Evolutionary conservation across 2,329 filamentous ascomycete genomes (phyloP).

Genomic region (Stemphylium lycopersici): DNA sequence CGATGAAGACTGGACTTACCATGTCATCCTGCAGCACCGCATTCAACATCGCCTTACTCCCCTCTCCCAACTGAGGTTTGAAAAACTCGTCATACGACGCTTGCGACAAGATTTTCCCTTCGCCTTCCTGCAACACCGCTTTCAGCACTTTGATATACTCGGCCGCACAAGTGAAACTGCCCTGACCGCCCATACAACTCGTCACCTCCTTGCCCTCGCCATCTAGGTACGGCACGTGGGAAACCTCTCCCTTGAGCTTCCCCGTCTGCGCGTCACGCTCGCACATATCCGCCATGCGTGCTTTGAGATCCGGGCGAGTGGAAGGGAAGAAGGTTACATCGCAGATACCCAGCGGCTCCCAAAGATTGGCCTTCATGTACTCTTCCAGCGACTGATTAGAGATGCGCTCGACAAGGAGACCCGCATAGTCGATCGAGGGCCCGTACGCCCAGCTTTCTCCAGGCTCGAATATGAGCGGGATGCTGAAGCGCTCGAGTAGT

Average conservation of each 20-base stretch:
- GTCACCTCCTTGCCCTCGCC: slow-evolving; percentile 20
- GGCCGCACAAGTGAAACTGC: slow-evolving; percentile 24
- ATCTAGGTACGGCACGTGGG: slow-evolving; percentile 21
- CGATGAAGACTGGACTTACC: slow-evolving; percentile 3
- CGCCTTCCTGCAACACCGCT: slow-evolving; percentile 34
- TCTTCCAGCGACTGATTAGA: slow-evolving; percentile 60
- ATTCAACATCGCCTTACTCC: slow-evolving; percentile 18
- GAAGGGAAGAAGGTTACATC: slow-evolving; percentile 62
- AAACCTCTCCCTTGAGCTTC: slow-evolving; percentile 13
- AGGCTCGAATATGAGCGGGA: slow-evolving; percentile 48
- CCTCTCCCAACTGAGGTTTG: slow-evolving; percentile 35
- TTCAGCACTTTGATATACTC: slow-evolving; percentile 43
- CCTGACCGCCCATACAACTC: slow-evolving; percentile 38
- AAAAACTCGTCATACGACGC: slow-evolving; percentile 39
- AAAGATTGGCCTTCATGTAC: slow-evolving; percentile 63
- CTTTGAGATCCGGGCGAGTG: slow-evolving; percentile 29
- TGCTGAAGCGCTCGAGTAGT: slow-evolving; percentile 52
- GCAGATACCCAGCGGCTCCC: slow-evolving; percentile 53
- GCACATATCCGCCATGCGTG: slow-evolving; percentile 37
- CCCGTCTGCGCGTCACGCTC: slow-evolving; percentile 22
- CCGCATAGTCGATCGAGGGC: slow-evolving; percentile 56
- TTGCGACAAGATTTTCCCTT: slow-evolving; percentile 25
- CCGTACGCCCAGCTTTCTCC: slow-evolving; percentile 61
- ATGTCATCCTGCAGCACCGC: slow-evolving; percentile 45
- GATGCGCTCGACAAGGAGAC: slow-evolving; percentile 52